Percentiles rank a stretch among this genome's conserved stretches.
Conservation (phyloP, 208 protist species). For the Crithidia fasciculata region DNA sequence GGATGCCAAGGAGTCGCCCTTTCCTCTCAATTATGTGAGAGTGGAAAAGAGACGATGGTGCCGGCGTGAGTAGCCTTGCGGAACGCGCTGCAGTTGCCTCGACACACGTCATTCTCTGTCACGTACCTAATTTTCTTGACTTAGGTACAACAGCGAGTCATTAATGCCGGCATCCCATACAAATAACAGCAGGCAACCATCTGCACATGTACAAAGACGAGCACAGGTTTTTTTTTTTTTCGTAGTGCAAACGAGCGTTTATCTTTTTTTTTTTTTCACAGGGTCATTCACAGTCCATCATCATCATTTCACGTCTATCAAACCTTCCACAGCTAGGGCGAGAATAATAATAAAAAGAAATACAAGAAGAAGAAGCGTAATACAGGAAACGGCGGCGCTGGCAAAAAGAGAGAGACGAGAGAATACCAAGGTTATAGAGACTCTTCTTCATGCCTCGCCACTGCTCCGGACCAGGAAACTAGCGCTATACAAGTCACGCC, state of each 20-base stretch:
- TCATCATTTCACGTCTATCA: not conserved
- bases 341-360: conserved; percentile 17
- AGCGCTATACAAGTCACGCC: not conserved
- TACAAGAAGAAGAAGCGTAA: conserved; percentile 1
- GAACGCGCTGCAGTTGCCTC: no score
- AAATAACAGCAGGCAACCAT: no score
- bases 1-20: no score
- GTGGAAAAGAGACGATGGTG: no score
- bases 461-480: no score
- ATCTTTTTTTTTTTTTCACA: conserved; percentile 3
- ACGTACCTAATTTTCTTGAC: no score
- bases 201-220: no score
- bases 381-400: not conserved
- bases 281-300: not conserved
- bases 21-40: no score
- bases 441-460: not conserved
- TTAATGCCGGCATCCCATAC: no score
- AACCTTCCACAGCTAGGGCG: not conserved
- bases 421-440: not conserved
- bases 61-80: no score
- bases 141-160: no score
- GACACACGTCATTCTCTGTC: no score
- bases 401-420: not conserved
- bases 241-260: conserved; percentile 1
- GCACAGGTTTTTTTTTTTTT: not conserved